A percentile compares a stretch with the other conserved stretches of the same genome.
Conservation (phyloP, 2,329 filamentous ascomycete species). For the Botrytis squamosa region DNA sequence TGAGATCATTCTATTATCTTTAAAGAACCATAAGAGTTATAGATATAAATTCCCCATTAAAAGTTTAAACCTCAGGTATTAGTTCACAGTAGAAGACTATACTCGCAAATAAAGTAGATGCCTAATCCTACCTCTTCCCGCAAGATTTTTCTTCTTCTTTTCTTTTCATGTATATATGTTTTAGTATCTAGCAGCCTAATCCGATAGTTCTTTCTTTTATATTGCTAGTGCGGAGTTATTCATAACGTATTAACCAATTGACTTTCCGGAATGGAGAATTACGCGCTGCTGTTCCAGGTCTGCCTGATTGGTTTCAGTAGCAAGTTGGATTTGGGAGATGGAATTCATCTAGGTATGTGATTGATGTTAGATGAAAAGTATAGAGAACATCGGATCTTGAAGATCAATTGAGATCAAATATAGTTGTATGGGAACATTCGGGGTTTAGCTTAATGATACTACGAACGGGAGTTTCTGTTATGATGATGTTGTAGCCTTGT, state of each 20-base stretch:
- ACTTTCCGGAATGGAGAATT: background rate
- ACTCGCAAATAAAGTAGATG: background rate
- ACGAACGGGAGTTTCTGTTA: background rate
- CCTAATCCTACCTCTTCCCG: background rate
- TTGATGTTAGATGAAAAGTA: background rate
- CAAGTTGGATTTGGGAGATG: background rate
- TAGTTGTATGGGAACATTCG: too few species aligned
- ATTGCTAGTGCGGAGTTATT: background rate
- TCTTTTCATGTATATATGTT: background rate
- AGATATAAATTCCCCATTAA: background rate
- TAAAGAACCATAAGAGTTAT: background rate
- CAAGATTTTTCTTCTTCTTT: background rate
- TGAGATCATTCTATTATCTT: background rate
- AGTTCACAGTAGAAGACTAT: background rate
- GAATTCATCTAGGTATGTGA: too few species aligned
- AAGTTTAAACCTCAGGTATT: background rate
- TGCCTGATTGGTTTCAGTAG: background rate
- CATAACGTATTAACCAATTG: background rate
- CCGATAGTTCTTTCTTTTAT: background rate
- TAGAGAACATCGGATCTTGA: background rate
- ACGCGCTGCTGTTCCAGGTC: background rate
- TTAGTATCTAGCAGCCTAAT: background rate
- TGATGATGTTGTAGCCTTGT: too few species aligned
- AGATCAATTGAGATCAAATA: background rate
- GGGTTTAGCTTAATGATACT: background rate